phyloP scores from a whole-genome alignment of 306 rosid species.

The Mimosa bimucronata region DNA sequence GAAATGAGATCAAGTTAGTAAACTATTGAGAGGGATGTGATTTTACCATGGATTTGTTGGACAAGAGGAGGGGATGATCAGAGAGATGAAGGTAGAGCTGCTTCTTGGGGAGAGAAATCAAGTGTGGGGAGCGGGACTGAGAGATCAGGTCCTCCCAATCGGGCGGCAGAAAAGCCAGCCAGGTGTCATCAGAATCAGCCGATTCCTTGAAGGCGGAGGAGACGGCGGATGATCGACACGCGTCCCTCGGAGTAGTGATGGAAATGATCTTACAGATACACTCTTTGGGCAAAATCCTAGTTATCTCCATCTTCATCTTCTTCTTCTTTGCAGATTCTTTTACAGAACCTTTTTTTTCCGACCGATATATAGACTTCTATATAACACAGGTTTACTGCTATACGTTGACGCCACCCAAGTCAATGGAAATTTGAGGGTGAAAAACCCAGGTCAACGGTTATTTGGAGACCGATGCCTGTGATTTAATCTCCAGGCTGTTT shows the following conservation, averaged over 20 bases:
- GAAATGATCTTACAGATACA: neutral
- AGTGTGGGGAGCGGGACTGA: neutral
- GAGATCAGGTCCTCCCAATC: neutral
- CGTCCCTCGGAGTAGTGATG: neutral
- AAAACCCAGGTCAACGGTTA: no score
- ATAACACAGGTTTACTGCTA: neutral
- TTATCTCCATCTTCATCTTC: neutral
- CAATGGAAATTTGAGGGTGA: no score
- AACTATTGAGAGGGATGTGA: no score
- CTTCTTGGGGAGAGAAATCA: neutral
- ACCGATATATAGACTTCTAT: neutral
- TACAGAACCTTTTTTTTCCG: neutral
- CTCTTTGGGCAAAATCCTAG: neutral
- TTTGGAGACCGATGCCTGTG: no score
- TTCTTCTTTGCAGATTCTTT: neutral
- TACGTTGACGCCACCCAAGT: no score
- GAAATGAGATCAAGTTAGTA: neutral
- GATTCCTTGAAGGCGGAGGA: neutral
- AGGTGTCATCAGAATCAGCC: neutral
- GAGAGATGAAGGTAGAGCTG: neutral
- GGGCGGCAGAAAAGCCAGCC: neutral
- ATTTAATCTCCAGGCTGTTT: no score
- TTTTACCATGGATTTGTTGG: neutral
- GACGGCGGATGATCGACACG: neutral
- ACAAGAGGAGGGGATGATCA: neutral